Base-by-base conservation (phyloP, 1,139 yeast genomes). In the Saccharomyces pastorianus region DNA sequence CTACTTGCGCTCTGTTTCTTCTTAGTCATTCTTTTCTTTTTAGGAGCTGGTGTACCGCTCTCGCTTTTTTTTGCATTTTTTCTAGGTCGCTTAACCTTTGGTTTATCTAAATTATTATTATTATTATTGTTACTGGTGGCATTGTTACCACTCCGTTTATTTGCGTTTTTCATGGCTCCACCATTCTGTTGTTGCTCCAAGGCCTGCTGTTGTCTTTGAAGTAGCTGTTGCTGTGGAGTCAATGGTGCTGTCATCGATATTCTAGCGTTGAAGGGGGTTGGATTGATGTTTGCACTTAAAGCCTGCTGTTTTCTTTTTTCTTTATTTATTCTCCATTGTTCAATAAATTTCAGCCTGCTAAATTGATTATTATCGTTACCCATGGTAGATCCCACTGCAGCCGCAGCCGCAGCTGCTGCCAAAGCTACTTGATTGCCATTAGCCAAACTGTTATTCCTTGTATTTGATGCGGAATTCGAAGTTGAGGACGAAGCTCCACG, bases 261-360 rank as follows among this genome's bases (percentile, higher is more conserved):
- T 38, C 65, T 61, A 25, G 63, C 58, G 51, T 62, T 64, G 51
- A 64, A 68, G n/a, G 66, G 59, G 31, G 56, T 58, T 7, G 66
- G 64, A 14, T 58, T 56, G 13, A 59, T 52, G 41, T 61, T 61
- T 7, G 61, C 58, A 41, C 58, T 57, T 48, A 60, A 48, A 6
- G 73, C 70, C 20, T 71, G 74, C 54, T 72, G 76, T 57, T 74
- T 74, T 52, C 74, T 63, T 58, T 74, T 71, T 55, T 76, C 79
- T 58, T 72, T 71, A 56, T 74, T 73, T 1, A 72, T 57, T 55
- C 79, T 68, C 71, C 76, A 73, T 62, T 74, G 78, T 58, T 78
- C 83, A 59, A 76, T 76, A 61, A 75, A 79, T 64, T 76, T 76
- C 54, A 78, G 61, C 59, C 82, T 71, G 55, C 76, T 72, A 59